phyloP scores from a whole-genome alignment of 805 yeast genomes.

The Yamadazyma ubonensis region DNA sequence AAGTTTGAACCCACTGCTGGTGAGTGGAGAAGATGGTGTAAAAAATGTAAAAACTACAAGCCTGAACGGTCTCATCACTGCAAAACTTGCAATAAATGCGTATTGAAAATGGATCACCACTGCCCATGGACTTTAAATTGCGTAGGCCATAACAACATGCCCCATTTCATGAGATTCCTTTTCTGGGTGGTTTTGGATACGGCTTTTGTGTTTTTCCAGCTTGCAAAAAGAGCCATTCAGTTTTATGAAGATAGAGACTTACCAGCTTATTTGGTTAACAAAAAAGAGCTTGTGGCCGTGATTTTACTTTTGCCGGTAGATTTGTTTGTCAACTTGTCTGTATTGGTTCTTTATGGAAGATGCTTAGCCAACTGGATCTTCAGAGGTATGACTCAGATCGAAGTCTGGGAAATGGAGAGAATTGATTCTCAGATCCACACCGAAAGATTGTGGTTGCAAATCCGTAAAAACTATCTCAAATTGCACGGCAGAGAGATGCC shows the following conservation, averaged over 20 bases:
- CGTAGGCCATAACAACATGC: constrained; percentile 75
- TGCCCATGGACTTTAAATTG: constrained; percentile 92
- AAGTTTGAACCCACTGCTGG: constrained; percentile 42
- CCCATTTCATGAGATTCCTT: constrained; percentile 78
- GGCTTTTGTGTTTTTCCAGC: constrained; percentile 43
- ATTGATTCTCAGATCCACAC: constrained; percentile 62
- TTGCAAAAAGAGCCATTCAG: constrained; percentile 37
- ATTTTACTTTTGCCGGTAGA: constrained; percentile 55
- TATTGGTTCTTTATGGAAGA: constrained; percentile 59
- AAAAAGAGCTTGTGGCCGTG: constrained; percentile 53
- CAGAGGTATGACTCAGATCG: constrained; percentile 84
- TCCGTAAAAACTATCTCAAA: constrained; percentile 42
- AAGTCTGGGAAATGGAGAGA: constrained; percentile 88
- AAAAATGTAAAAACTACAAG: constrained; percentile 67
- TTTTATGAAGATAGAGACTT: constrained; percentile 50
- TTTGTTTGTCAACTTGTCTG: constrained; percentile 58
- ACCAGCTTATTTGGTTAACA: constrained; percentile 57
- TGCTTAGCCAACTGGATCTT: constrained; percentile 54
- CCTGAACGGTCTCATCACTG: constrained; percentile 90
- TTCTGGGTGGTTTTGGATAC: constrained; percentile 60
- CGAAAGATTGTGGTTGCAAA: constrained; percentile 52
- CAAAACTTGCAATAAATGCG: constrained; percentile 69
- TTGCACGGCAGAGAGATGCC: constrained; percentile 46
- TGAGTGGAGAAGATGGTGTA: constrained; percentile 69
- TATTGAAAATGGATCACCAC: constrained; percentile 92